Base-by-base conservation (phyloP, 352 stramenopile species). In the Phytopythium kandeliae region DNA sequence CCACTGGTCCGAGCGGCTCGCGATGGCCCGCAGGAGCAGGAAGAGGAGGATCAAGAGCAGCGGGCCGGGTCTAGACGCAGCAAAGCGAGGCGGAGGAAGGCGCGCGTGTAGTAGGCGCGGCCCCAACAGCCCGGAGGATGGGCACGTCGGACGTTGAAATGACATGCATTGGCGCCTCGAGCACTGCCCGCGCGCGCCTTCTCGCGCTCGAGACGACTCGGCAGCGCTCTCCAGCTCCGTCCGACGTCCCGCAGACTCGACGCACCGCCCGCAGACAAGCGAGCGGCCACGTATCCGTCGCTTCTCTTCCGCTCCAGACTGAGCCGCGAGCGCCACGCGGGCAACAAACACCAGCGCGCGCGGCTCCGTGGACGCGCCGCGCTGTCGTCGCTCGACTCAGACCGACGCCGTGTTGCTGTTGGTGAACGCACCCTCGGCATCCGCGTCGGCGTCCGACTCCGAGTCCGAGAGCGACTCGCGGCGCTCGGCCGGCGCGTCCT, bases 371-470 rank as follows among this genome's bases (percentile, higher is more conserved):
- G n/a, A 19, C 24, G 12, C 11, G 42, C 26, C 25, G 42, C 36
- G 4, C 28, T 26, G 34, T 19, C 42, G 7, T 17, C 33, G n/a
- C 25, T 0, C 3, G n/a, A 34, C 22, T 49, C 22, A 71, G 44
- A 69, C 63, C 35, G 67, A 63, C 21, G 35, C 34, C 17, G 45
- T 52, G 49, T 46, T 42, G 48, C 50, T 38, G 37, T 86, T 89
- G 31, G 66, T 64, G 48, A 89, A 89, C 19, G 67, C 65, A 52
- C 72, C 72, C 60, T 91, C 71, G 37, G 69, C 71, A 35, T 67
- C 56, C n/a, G 78, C 69, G 10, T 76, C 67, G 24, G 65, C 60
- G 21, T 63, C 64, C 46, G 70, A 85, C 35, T 86, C 67, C 17
- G 79, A 88, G 40, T 74, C 68, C 12, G 66, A 57, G 31, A 86